Base-by-base conservation (phyloP, 2,329 filamentous ascomycete genomes). In the Plenodomus biglobosus region DNA sequence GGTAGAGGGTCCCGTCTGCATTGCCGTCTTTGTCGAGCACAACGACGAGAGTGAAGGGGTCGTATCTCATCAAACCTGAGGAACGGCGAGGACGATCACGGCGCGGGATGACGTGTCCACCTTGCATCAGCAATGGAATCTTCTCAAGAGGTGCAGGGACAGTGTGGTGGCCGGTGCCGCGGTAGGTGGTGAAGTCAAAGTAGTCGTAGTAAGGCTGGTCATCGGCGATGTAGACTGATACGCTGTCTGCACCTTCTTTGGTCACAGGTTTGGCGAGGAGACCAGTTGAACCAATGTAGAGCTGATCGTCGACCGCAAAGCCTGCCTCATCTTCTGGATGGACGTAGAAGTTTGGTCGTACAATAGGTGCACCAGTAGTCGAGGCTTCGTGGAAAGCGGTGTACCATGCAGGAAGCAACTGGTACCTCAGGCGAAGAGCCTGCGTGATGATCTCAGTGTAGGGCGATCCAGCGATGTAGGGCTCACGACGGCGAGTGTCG, bases 131-230 rank as follows among this genome's bases (percentile, higher is more conserved):
- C 13, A 99, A 75, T 0, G 94, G 92, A 16, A 96, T 88, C 62
- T 86, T 90, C 46, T 96, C 88, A 2, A 97, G 79, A 0, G 92
- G 89, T 0, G 92, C 89, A 1, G 83, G 74, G 32, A 96, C 77
- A 1, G 82, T 87, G 56, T 90, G 78, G 52, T 87, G 86, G 55
- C 89, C 88, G 53, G 85, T 84, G 19, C 86, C 81, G 18, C 85
- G 85, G 66, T 95, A 84, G 37, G 84, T 77, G 36, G 86, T 84
- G 75, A 90, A 96, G 62, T 90, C 90, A 68, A 94, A 95, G 76
- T 99, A 99, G 73, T 97, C 89, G 66, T 92, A 99, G 73, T 99
- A 97, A 44, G 88, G 81, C 71, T 95, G 89, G 49, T 87, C 82
- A 60, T 97, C 92, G 1, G 92, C 87, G 44, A 99, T 84, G 75